Conservation (phyloP, 2,329 filamentous ascomycete species). For the Pestalotiopsis sp. region DNA sequence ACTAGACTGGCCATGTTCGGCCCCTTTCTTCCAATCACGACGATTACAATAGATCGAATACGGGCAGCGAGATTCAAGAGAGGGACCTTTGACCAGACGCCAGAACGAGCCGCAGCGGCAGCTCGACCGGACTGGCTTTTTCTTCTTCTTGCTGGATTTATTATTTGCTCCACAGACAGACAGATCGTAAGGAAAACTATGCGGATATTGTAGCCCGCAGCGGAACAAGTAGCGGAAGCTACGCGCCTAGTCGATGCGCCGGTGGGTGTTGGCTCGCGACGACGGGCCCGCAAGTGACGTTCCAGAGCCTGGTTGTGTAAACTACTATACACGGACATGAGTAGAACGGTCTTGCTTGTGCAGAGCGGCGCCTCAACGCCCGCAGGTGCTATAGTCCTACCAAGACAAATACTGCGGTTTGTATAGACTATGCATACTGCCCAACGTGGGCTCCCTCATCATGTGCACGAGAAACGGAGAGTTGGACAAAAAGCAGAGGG, state of each 20-base stretch:
- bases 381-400: neutral
- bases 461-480: neutral
- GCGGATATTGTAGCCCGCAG: conserved; percentile 3
- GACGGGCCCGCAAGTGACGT: neutral
- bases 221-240: conserved; percentile 5
- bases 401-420: neutral
- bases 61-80: neutral
- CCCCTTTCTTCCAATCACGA: neutral
- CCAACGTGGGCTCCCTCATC: neutral
- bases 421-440: neutral
- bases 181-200: neutral
- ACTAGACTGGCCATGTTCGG: neutral
- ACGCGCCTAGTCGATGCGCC: neutral
- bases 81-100: neutral
- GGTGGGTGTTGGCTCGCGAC: neutral
- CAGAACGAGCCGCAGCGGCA: neutral
- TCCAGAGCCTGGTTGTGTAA: neutral
- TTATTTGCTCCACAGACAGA: neutral
- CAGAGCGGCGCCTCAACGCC: neutral
- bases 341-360: neutral
- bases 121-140: neutral
- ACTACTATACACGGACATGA: neutral
- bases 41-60: neutral
- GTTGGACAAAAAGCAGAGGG: neutral
- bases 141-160: neutral